Base-by-base conservation (phyloP, 805 yeast genomes). In the Saccharomycopsis lassenensis region DNA sequence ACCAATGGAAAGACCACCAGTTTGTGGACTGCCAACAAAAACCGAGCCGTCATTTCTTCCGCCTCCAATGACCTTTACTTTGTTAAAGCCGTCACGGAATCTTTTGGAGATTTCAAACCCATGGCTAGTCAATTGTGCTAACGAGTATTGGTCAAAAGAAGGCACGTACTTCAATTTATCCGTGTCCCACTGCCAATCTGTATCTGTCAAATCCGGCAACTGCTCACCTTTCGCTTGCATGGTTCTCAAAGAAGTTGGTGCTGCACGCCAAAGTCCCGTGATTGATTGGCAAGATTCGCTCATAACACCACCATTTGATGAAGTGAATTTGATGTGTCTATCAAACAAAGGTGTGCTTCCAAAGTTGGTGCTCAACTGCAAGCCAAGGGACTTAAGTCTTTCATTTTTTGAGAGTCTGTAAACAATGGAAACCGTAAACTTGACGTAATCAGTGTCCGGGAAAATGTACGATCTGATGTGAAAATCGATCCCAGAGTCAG, bases 401-500 rank as follows among this genome's bases (percentile, higher is more conserved):
- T 23, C 25, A n/a, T n/a, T n/a, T 10, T 23, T n/a, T n/a, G 25
- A 10, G 5, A 40, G 25, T 12, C 29, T 29, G 22, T 36, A 40
- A 23, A 40, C 10, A 4, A 37, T 29, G 18, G 44, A 24, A 15
- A 24, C 14, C 2, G 27, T 37, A 14, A 24, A 33, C 19, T 40
- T 37, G 10, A 26, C 7, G 23, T 17, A 3, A 11, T 40, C 36
- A 12, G 29, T 23, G 6, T 33, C 12, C 15, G 30, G 7, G 17
- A 20, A 28, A 3, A 40, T 11, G 21, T 40, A 40, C 5, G 38
- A 16, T 36, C 44, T 36, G 3, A 37, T 6, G 17, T 36, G 29
- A 26, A 40, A 40, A 10, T 24, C 23, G 12, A 37, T 36, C 4
- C 10, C 18, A 12, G 41, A 33, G 15, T 21, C 10, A n/a, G 25